A percentile compares a stretch with the other conserved stretches of the same genome.
Conservation (phyloP, 345 rosid species). For the Alliaria petiolata region DNA sequence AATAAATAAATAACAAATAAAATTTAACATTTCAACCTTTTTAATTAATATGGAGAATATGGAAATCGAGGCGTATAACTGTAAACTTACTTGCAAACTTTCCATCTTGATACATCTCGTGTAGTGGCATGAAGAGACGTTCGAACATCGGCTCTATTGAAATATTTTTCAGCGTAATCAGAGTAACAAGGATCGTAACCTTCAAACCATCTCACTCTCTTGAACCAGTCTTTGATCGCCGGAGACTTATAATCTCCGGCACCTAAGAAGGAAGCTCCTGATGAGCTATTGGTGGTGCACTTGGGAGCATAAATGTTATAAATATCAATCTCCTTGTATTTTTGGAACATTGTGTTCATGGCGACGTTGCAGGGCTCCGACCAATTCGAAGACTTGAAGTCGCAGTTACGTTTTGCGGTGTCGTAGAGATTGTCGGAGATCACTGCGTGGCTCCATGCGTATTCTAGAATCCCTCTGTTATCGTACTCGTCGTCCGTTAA, state of each 20-base stretch:
- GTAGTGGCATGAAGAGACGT: slow-evolving; percentile 44
- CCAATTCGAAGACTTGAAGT: slow-evolving; percentile 43
- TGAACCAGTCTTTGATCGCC: slow-evolving; percentile 21
- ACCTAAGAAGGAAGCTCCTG: slow-evolving; percentile 17
- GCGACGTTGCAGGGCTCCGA: slow-evolving; percentile 37
- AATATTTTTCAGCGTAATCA: slow-evolving; percentile 37
- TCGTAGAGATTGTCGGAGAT: slow-evolving; percentile 44
- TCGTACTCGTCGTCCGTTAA: slow-evolving; percentile 45
- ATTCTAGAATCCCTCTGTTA: slow-evolving; percentile 47
- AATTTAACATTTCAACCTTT: background rate
- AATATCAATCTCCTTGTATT: slow-evolving; percentile 52
- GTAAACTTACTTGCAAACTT: slow-evolving; percentile 47
- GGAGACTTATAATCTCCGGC: slow-evolving; percentile 8
- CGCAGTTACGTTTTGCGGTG: slow-evolving; percentile 39
- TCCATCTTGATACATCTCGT: slow-evolving; percentile 36
- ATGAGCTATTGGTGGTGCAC: slow-evolving; percentile 34
- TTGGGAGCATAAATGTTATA: slow-evolving; percentile 58
- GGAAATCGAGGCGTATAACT: background rate
- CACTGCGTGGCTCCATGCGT: slow-evolving; percentile 68
- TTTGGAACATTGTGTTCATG: slow-evolving; percentile 32
- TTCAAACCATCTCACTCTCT: slow-evolving; percentile 42
- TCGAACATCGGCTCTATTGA: slow-evolving; percentile 52
- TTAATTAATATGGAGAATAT: background rate
- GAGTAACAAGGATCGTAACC: slow-evolving; percentile 61
- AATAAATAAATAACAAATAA: background rate